A percentile compares a stretch with the other conserved stretches of the same genome.
Conservation (phyloP, 225 moss, liverwort and hornwort species). For the Physcomitrellopsis africana region DNA sequence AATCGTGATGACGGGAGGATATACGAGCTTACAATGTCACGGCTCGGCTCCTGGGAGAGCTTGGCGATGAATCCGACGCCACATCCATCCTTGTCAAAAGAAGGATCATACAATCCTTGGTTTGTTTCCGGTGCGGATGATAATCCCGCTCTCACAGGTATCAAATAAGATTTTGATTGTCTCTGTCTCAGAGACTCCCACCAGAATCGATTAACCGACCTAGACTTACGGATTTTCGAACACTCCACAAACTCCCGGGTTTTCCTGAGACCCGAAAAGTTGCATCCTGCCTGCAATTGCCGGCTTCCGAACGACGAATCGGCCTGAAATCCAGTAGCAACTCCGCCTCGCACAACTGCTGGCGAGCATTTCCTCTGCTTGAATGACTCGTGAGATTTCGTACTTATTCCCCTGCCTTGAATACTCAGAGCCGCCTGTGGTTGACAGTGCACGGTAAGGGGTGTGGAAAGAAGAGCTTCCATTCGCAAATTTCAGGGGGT, state of each 20-base stretch:
- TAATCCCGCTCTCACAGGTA: constrained; percentile 54
- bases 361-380: neutral
- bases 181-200: constrained; percentile 41
- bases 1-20: neutral
- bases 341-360: constrained; percentile 8
- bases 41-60: constrained; percentile 65
- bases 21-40: constrained; percentile 54
- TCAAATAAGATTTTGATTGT: constrained; percentile 35
- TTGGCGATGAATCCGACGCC: constrained; percentile 79
- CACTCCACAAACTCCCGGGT: constrained; percentile 17
- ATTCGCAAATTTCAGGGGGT: constrained; percentile 26
- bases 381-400: neutral
- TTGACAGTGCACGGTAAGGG: constrained; percentile 24
- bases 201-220: constrained; percentile 40
- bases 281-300: constrained; percentile 36
- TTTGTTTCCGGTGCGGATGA: constrained; percentile 61
- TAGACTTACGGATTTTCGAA: constrained; percentile 7
- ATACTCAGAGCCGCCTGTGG: constrained; percentile 18
- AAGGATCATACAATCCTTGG: constrained; percentile 73
- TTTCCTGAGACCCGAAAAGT: constrained; percentile 34
- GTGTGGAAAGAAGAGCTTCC: constrained; percentile 32
- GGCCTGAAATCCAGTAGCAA: constrained; percentile 14
- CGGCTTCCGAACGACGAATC: constrained; percentile 39
- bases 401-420: constrained; percentile 8
- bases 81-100: constrained; percentile 75